Evolutionary conservation across 1,284 basidiomycete genomes (phyloP), one percentile per base, ranked within the genome.

Genomic region (Volvariella volvacea): DNA sequence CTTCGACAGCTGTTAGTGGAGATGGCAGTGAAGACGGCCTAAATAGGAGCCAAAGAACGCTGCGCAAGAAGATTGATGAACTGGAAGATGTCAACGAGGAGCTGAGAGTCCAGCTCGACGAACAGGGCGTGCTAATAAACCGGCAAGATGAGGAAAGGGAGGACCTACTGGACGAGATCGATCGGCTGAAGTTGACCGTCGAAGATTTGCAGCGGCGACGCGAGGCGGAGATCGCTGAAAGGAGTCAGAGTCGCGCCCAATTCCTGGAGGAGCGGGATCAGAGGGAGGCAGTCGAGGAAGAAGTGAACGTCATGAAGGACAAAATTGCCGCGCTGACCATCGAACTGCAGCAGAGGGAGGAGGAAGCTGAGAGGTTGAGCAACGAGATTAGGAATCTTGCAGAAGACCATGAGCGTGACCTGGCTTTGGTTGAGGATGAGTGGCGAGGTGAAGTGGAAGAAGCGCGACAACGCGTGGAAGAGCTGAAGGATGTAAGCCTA

Each of bases 361-460:
- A 88, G 52, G 89, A 92, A 28, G 62, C 87, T n/a, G 83, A 87
- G 45, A 69, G 80, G 59, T 80, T 83, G 68, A 71, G 74, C 41
- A 68, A 73, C 43, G 87, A 90, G 59, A 75, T 88, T 32, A 80
- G 87, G 4, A 78, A 86, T 30, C 58, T 88, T 36, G 68, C 83
- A 3, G 62, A 62, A 2, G 82, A 88, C 54, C 83, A 88, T 54
- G 72, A 79, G 46, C 70, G 73, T 16, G 81, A 85, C 40, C 73
- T 89, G 3, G 73, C 76, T 19, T 73, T 74, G 3, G 77, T 87
- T 2, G 85, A 89, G 53, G 76, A 81, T 37, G 81, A 86, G 53
- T 90, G 85, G 88, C 68, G 80, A 50, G 83, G 78, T 1, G 87
- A 90, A 54, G 75, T 88, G 2, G 82, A 87, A 43, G 85, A 88